A percentile compares a stretch with the other conserved stretches of the same genome.
phyloP scores from a whole-genome alignment of 31 red algal species.

The Endocladia muricata region DNA sequence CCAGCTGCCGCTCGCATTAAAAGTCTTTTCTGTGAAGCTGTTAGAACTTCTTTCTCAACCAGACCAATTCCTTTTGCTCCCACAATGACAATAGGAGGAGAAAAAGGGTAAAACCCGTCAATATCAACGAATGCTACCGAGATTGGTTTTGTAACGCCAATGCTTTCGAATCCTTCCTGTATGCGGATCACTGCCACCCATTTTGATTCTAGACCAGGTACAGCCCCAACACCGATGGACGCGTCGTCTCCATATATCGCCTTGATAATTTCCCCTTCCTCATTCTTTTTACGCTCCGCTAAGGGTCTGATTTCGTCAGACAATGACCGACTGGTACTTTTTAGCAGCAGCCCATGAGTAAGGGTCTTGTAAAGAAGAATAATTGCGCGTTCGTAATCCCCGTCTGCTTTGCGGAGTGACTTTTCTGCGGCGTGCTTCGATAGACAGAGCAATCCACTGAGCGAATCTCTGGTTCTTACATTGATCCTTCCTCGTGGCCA shows the following conservation, averaged over 20 bases:
- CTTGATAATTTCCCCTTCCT: constrained; percentile 38
- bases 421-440: constrained; percentile 53
- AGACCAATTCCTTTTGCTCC: not conserved
- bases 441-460: constrained; percentile 27
- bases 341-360: constrained; percentile 6
- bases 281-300: constrained; percentile 1
- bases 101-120: constrained; percentile 58
- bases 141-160: constrained; percentile 2
- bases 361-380: constrained; percentile 36
- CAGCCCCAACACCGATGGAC: constrained; percentile 23
- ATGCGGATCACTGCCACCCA: constrained; percentile 40
- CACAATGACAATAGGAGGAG: constrained; percentile 62
- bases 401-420: constrained; percentile 26
- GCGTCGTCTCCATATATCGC: constrained; percentile 73
- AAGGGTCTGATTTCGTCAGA: not conserved
- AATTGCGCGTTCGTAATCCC: constrained; percentile 10
- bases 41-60: not conserved
- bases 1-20: constrained; percentile 66
- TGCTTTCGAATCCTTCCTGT: constrained; percentile 12
- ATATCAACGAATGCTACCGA: constrained; percentile 54
- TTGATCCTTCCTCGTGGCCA: constrained; percentile 11
- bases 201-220: constrained; percentile 19
- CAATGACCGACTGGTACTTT: not conserved
- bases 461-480: not conserved
- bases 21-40: constrained; percentile 25